These are phyloP conservation scores for Cryptococcus floricola DNA, from an alignment of 1,284 basidiomycete species.

Conservation along the genomic window DNA sequence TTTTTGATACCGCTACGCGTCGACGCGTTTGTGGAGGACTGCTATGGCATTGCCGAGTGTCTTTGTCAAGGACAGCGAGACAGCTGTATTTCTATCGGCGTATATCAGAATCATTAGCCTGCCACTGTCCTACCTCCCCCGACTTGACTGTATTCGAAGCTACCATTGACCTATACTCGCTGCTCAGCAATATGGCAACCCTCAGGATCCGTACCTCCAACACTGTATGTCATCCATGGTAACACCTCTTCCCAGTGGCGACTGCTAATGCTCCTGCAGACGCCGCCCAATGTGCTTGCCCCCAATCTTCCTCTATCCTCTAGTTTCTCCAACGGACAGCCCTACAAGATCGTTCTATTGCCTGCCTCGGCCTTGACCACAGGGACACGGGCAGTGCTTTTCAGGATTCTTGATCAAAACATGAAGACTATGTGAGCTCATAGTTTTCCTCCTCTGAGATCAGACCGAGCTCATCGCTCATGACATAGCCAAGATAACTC, in stretches of 20 bases:
- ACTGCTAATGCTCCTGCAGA: background rate
- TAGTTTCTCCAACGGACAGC: background rate
- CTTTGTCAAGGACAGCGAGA: too few species aligned
- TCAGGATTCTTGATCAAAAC: background rate
- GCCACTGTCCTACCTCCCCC: too few species aligned
- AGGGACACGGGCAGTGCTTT: background rate
- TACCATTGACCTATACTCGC: too few species aligned
- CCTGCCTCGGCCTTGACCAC: background rate
- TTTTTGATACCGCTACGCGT: too few species aligned
- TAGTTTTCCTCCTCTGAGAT: background rate
- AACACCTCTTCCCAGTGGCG: background rate
- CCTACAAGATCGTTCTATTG: background rate
- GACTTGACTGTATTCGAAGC: too few species aligned
- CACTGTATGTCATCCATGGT: background rate
- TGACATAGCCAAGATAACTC: slow-evolving; percentile 15
- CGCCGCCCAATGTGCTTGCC: background rate
- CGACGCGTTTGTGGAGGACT: too few species aligned
- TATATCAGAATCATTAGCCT: too few species aligned
- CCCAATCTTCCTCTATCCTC: background rate
- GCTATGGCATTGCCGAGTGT: too few species aligned
- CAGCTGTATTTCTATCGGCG: too few species aligned
- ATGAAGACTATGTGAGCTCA: background rate
- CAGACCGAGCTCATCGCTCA: background rate
- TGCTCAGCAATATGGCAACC: background rate
- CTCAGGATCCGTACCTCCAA: background rate